Evolutionary conservation across 257 asterid genomes (phyloP), one percentile per base, ranked within the genome.

Genomic region (Euphrasia confusa): DNA sequence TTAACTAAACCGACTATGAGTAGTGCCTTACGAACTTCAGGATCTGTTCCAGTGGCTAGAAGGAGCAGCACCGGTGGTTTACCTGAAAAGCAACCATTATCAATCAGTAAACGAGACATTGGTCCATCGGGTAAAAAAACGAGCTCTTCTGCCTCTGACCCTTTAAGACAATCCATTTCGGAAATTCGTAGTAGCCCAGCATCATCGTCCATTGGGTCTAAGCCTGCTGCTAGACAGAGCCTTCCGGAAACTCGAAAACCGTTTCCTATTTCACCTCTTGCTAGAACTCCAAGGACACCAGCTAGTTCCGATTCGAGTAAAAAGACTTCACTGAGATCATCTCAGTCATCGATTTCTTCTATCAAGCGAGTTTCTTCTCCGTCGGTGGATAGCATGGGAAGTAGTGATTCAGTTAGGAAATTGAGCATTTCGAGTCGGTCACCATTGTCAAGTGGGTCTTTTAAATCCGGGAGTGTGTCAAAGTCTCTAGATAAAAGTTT

Each of bases 61-160:
- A 77, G 95, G 81, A 86, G 76, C 76, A 91, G 95, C 83, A 91
- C 90, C 10, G 96, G 89, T 39, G 84, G 88, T 54, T 74, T 86
- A 48, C 92, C 94, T 21, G 90, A 83, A 63, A 92, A 84, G 68
- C 86, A 88, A 74, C 79, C 82, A 32, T 70, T 66, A 26, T 24
- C 74, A 4, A 66, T 79, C 27, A 71, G 83, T 33, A 85, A 82
- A 75, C 79, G 76, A 33, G 78, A 67, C 14, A 64, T 54, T 52
- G 81, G 73, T 75, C 10, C 80, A 7, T 65, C 55, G 10, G 78
- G 80, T 68, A 86, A 69, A 73, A 68, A 71, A 80, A 61, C 78
- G 33, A 78, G 74, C 72, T 66, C 95, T 64, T 69, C 72, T 54
- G 70, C 82, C 54, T 64, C 87, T n/a, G 92, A 91, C 3, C 80